These are phyloP conservation scores for Tetragonia tetragonoides DNA, from an alignment of 148 eudicot genomes.

Conservation along the genomic window DNA sequence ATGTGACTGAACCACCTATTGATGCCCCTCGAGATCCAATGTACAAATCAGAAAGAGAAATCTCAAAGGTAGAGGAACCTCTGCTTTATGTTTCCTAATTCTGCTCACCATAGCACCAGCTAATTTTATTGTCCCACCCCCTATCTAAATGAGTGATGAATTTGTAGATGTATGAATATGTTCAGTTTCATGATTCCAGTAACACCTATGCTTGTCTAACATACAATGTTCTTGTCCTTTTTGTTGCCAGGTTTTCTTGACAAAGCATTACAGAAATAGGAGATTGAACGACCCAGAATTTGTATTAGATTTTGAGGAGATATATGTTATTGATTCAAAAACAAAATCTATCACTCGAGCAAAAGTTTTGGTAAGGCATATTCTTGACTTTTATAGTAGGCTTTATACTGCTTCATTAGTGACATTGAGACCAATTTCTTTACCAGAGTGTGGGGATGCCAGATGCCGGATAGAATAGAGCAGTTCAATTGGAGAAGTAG, in stretches of 20 bases:
- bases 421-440: background rate
- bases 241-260: conserved; percentile 70
- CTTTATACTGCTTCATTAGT: background rate
- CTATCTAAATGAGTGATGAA: background rate
- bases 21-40: conserved; percentile 98
- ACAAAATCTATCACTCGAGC: conserved; percentile 90
- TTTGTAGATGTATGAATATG: background rate
- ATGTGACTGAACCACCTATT: conserved; percentile 92
- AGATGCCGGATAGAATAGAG: background rate
- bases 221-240: background rate
- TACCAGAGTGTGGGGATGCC: background rate
- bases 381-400: background rate
- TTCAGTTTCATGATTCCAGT: background rate
- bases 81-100: conserved; percentile 2
- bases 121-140: background rate
- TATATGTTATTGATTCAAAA: conserved; percentile 91
- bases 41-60: conserved; percentile 85
- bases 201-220: conserved; percentile 1
- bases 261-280: conserved; percentile 89
- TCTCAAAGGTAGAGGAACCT: conserved; percentile 52
- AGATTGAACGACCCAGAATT: conserved; percentile 80
- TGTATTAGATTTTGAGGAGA: conserved; percentile 91
- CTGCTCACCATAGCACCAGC: background rate
- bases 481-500: background rate
- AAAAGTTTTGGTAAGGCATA: conserved; percentile 70